Conservation (phyloP, 345 rosid species). For the Bruguiera parviflora region DNA sequence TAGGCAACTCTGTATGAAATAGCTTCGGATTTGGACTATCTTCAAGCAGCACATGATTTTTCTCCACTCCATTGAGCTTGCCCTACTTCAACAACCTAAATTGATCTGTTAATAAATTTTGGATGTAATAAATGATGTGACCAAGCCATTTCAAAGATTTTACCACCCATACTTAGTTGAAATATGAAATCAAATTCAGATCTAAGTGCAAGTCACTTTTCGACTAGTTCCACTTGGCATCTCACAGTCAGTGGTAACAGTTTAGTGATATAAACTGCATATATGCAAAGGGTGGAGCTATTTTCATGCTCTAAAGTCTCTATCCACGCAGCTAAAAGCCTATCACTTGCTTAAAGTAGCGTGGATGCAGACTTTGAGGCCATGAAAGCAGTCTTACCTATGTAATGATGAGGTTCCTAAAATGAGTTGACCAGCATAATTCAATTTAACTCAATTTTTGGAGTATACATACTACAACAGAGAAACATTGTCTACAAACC, state of each 20-base stretch:
- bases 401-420: conserved; percentile 19
- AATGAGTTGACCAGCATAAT: conserved; percentile 23
- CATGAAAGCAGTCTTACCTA: too few relatives aligned
- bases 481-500: conserved; percentile 44
- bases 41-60: background rate
- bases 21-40: background rate
- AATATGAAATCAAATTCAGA: too few relatives aligned
- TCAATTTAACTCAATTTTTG: conserved; percentile 24
- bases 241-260: conserved; percentile 18
- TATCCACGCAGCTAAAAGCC: too few relatives aligned
- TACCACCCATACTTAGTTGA: too few relatives aligned
- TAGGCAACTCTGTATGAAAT: background rate
- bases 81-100: background rate
- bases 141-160: background rate
- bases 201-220: conserved; percentile 1
- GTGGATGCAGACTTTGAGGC: too few relatives aligned
- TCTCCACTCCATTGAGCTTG: background rate
- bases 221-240: conserved; percentile 21
- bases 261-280: conserved; percentile 23
- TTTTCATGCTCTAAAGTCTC: too few relatives aligned
- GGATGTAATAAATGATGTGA: background rate
- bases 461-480: conserved; percentile 29
- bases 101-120: background rate
- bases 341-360: too few relatives aligned
- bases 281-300: too few relatives aligned